Base-by-base conservation (phyloP, 2,329 filamentous ascomycete genomes). In the Elsinoe arachidis region DNA sequence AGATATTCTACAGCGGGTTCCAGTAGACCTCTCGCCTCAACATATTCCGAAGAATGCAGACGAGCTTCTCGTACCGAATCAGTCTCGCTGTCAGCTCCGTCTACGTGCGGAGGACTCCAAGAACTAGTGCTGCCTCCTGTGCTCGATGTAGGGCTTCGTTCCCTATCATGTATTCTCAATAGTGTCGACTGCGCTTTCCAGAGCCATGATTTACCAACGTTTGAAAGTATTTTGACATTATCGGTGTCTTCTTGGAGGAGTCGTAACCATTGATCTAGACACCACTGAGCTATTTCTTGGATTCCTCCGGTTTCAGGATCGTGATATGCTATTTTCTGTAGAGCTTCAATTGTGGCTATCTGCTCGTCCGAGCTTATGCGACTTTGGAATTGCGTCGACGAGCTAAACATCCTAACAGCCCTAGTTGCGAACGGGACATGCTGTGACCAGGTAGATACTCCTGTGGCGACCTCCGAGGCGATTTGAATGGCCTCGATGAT, bases 1-100 rank as follows among this genome's bases (percentile, higher is more conserved):
- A 78, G 72, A 63, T 80, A 80, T 58, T 81, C 78, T 5, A 73
- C 73, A 6, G 78, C 76, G 49, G 78, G 78, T 35, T 78, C 70
- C 5, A 81, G 67, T 55, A 74, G 71, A 1, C 74, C 76, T 58
- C 78, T 71, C 53, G 78, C 79, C 67, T 80, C 77, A 12, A 80
- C 76, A 64, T 80, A 78, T 52, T 79, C 71, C 5, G 70, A 63
- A 4, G 65, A 67, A 23, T 72, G 67, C 10, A 72, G 61, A 56
- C 71, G 64, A 38, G 67, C 62, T 56, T 76, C 72, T 21, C 70
- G 71, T 59, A 74, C 70, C 10, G 64, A 60, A 7, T 62, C 51
- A 37, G 59, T 63, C 26, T 68, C 59, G 34, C 68, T 62, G 41
- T 66, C 65, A 21, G 59, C 60, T 19, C 62, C 52, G 64, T 65